Evolutionary conservation across 2,329 filamentous ascomycete species (phyloP).

Genomic region (Amauroascus verrucosus): DNA sequence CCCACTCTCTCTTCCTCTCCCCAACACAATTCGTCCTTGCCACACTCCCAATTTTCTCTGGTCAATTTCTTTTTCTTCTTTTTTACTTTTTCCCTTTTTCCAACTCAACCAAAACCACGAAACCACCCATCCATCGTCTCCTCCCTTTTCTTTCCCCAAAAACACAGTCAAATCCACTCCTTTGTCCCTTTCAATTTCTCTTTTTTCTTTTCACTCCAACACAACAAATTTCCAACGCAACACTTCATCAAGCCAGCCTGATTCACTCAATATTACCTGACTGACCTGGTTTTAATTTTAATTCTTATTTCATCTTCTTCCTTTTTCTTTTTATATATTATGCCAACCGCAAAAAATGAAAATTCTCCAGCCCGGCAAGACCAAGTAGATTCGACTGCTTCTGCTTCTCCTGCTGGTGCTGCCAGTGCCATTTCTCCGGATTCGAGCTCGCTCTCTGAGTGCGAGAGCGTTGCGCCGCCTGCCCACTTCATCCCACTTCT

Average conservation of each 20-base stretch:
- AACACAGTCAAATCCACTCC: constrained; percentile 15
- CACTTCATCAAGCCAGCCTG: background rate
- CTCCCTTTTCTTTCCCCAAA: constrained; percentile 13
- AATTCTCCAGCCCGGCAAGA: background rate
- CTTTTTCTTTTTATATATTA: background rate
- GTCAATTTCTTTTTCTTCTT: background rate
- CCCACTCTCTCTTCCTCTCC: constrained; percentile 15
- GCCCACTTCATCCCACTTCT: constrained; percentile 7
- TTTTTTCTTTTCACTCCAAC: constrained; percentile 11
- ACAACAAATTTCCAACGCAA: background rate
- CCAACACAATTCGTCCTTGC: background rate
- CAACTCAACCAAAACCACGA: too few species aligned
- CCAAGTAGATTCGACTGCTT: background rate
- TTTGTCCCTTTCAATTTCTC: constrained; percentile 18
- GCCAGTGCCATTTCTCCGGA: constrained; percentile 4
- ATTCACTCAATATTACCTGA: too few species aligned
- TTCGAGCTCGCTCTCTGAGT: constrained; percentile 12
- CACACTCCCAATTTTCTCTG: background rate
- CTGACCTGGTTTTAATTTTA: background rate
- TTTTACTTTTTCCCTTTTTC: too few species aligned
- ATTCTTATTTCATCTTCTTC: background rate
- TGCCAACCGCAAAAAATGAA: background rate
- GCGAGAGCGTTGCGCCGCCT: constrained; percentile 15
- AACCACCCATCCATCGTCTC: background rate
- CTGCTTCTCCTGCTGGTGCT: background rate